Evolutionary conservation across 202 grass and related monocot species (phyloP), one percentile per base, ranked within the genome.

Genomic region (Thinopyrum obtusiflorum): DNA sequence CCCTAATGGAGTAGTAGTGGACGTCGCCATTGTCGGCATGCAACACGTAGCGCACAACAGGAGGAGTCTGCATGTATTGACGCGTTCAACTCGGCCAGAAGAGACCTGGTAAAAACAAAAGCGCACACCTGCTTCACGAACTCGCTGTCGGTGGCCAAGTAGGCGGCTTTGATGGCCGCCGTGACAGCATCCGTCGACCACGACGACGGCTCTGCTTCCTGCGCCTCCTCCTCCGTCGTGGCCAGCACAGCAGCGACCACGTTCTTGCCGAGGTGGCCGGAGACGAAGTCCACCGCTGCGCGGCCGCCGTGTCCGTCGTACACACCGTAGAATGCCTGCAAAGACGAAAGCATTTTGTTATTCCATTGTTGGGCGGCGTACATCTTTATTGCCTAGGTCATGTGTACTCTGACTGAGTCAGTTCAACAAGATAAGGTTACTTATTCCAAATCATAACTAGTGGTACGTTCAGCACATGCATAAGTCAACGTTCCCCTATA

Each of bases 231-330:
- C 2, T 24, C 4, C 13, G 21, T 73, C 13, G 39, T 73, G 11
- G 63, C 70, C 14, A 87, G 60, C 53, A 95, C 74, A 4, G 89
- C 77, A 70, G 91, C 26, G 44, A 94, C 72, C n/a, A 99, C 90
- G 82, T 84, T 99, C n/a, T 84, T 37, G 57, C 90, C 92, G 29
- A 97, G 87, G 7, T 82, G 84, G 37, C 80, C 23, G 3, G 93
- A 91, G 81, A 99, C 81, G 8, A 94, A 88, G 88, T 99, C 90
- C 46, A 97, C 93, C 35, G 97, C 93, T 11, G 90, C 86, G 23
- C 90, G 86, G 6, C 97, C 97, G 2, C 97, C 92, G 83, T 99
- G 97, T 0, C 97, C 93, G 33, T 99, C 97, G 80, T 92, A 99
- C 5, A 99, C 91, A 55, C 92, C 93, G 28, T 97, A 99, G 76